Conservation (phyloP, 2,329 filamentous ascomycete genomes). For the Cladosporium sphaerospermum region DNA sequence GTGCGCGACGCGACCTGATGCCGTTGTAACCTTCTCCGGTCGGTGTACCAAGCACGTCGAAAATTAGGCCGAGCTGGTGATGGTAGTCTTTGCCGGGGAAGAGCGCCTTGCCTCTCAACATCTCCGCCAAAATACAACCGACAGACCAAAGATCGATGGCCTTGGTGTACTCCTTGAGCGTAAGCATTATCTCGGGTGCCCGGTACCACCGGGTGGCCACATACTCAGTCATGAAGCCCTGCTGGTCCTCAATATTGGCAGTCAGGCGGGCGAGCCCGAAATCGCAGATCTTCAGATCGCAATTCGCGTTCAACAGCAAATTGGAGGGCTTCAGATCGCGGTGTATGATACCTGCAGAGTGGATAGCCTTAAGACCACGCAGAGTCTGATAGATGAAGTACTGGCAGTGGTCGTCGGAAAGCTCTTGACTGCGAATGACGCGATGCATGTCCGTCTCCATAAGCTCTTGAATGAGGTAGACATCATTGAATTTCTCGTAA, state of each 20-base stretch:
- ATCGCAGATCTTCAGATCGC: conserved; percentile 97
- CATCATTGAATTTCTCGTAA: conserved; percentile 94
- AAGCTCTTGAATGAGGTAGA: conserved; percentile 97
- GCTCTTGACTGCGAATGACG: conserved; percentile 94
- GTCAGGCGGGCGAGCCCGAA: conserved; percentile 90
- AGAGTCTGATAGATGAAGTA: conserved; percentile 99
- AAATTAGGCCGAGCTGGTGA: conserved; percentile 92
- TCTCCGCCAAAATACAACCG: conserved; percentile 95
- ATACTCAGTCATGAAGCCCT: conserved; percentile 99
- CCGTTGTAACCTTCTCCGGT: conserved; percentile 99
- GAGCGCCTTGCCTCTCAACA: conserved; percentile 95
- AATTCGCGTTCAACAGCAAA: conserved; percentile 93
- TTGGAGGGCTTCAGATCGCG: conserved; percentile 97
- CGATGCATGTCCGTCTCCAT: conserved; percentile 99
- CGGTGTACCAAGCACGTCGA: conserved; percentile 93
- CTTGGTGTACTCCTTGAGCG: conserved; percentile 99
- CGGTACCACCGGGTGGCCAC: conserved; percentile 98
- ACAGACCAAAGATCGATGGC: conserved; percentile 99
- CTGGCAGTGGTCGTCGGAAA: conserved; percentile 98
- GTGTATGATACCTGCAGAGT: conserved; percentile 96
- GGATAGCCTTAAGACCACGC: conserved; percentile 96
- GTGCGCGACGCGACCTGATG: conserved; percentile 93
- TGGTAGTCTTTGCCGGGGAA: conserved; percentile 99
- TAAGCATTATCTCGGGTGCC: conserved; percentile 98
- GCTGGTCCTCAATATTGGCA: conserved; percentile 96